Evolutionary conservation across 371 early-diverging fungal genomes (phyloP), one percentile per base, ranked within the genome.

Genomic region (Mycotypha africana): DNA sequence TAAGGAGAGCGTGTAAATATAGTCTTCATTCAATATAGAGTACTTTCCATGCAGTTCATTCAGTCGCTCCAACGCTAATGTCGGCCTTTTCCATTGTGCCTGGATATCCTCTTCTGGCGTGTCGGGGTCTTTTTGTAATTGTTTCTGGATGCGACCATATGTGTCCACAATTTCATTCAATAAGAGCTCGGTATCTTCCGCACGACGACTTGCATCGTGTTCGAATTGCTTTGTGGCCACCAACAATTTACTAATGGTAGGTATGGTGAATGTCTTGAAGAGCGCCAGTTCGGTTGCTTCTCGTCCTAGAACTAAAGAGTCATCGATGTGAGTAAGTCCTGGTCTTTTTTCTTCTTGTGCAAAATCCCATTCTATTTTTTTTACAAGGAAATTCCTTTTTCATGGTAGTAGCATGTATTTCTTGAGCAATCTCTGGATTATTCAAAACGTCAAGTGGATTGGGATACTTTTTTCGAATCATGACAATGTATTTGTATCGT

Each of bases 21-120:
- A 72, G 23, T 78, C 78, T 0, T 55, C 67, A 11, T 74, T 62
- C 8, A 21, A 15, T 42, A 78, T 78, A n/a, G 48, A 40, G 44
- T 76, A 74, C 36, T 62, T 61, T 3, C 56, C 56, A 41, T 78
- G 78, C 14, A 78, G 26, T 33, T 69, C 61, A 41, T 78, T 78
- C 31, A 78, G 14, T 2, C 76, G 60, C 12, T 47, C 42, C 1
- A 67, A 20, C 4, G 72, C 56, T n/a, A 38, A 22, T 3, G 25
- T 21, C 4, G 34, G 17, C 2, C 77, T 53, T 10, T 38, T 32
- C n/a, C 36, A 28, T 56, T 72, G 56, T 39, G 60, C 17, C 2
- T 10, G 6, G 14, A 42, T 45, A 39, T 61, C 45, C 16, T 38
- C 46, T 21, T 45, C 16, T 14, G 34, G 36, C 1, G 48, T 56